Conservation (phyloP, 768 basidiomycete species). For the Trametes elegans region DNA sequence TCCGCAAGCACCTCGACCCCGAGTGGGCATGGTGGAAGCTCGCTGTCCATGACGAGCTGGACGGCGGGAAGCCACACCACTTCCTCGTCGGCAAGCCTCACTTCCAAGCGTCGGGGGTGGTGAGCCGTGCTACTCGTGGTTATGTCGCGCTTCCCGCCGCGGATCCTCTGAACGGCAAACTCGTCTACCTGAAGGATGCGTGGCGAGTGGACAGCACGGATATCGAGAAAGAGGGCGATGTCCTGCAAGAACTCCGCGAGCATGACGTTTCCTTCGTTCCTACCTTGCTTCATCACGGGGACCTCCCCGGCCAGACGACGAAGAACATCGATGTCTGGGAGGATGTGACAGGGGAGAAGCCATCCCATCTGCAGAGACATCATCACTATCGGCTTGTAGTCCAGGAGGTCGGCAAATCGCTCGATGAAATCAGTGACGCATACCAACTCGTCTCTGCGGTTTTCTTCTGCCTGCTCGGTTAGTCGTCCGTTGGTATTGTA, state of each 20-base stretch:
- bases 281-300: not conserved
- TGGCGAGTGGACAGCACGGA: slow-evolving; percentile 1
- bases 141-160: not conserved
- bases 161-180: not conserved
- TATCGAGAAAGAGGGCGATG: slow-evolving; percentile 1
- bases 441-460: not conserved
- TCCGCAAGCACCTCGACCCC: not conserved
- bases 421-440: not conserved
- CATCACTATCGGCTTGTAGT: slow-evolving; percentile 12
- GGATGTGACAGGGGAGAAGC: not conserved
- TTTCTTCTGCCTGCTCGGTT: not conserved
- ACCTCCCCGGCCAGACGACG: slow-evolving; percentile 7
- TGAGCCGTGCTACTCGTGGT: not conserved
- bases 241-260: not conserved
- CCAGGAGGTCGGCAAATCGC: slow-evolving; percentile 1
- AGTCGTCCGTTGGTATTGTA: not conserved
- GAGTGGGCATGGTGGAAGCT: not conserved
- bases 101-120: not conserved
- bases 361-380: slow-evolving; percentile 1
- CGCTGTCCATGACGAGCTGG: not conserved
- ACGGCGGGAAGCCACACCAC: not conserved
- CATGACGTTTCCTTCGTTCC: not conserved
- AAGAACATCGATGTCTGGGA: not conserved
- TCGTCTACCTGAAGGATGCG: slow-evolving; percentile 6
- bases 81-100: slow-evolving; percentile 2